phyloP scores from a whole-genome alignment of 2,329 filamentous ascomycete species.

The Metarhizium guizhouense region DNA sequence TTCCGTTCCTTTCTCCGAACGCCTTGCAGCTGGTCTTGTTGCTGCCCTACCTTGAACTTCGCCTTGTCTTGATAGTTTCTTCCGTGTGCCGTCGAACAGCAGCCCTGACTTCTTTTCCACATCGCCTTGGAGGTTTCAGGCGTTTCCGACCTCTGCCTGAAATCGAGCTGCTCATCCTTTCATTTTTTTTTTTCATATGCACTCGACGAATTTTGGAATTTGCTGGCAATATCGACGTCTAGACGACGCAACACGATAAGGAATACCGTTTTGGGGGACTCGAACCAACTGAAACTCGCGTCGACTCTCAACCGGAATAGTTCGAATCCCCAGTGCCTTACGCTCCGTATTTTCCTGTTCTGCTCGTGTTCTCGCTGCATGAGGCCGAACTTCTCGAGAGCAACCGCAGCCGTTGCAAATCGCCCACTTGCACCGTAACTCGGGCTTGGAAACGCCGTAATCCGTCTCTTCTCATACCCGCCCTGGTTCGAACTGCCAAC shows the following conservation, averaged over 20 bases:
- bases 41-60: neutral
- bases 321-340: neutral
- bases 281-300: neutral
- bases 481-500: neutral
- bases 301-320: neutral
- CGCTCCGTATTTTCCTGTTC: neutral
- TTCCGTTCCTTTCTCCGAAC: neutral
- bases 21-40: neutral
- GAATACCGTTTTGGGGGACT: neutral
- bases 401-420: no score
- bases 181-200: neutral
- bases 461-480: neutral
- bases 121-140: neutral
- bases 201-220: neutral
- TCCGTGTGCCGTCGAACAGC: neutral
- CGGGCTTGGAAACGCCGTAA: neutral
- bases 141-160: neutral
- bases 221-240: neutral
- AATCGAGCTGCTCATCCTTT: neutral
- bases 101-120: neutral
- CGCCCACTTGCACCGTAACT: neutral
- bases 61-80: neutral
- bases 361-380: neutral
- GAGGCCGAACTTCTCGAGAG: neutral
- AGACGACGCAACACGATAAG: slow-evolving; percentile 1